Evolutionary conservation across 106 monocot species (phyloP).

Genomic region (Allium sativum): DNA sequence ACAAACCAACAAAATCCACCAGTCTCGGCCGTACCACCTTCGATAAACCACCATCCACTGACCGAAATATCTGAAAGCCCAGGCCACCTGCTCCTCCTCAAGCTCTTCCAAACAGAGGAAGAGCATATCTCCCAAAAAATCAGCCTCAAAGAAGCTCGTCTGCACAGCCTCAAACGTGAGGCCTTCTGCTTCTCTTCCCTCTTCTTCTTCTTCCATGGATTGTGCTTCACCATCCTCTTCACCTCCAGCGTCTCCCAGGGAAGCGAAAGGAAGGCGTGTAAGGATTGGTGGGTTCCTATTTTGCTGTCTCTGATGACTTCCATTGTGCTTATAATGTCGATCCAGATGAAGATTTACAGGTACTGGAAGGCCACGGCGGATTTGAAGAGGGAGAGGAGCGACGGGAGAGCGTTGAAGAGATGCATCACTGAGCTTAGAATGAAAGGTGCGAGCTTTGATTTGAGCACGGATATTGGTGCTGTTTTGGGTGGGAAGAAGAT

Average conservation of each 20-base stretch:
- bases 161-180: conserved; percentile 41
- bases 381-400: conserved; percentile 41
- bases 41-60: conserved; percentile 46
- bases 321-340: conserved; percentile 33
- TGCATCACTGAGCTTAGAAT: conserved; percentile 76
- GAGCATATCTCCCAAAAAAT: conserved; percentile 29
- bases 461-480: conserved; percentile 27
- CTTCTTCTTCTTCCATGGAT: conserved; percentile 79
- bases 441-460: conserved; percentile 80
- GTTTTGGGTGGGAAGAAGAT: conserved; percentile 21
- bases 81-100: conserved; percentile 86
- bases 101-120: conserved; percentile 77
- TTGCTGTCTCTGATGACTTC: conserved; percentile 54
- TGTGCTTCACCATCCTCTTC: conserved; percentile 70
- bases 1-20: background rate
- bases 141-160: conserved; percentile 32
- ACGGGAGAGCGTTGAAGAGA: conserved; percentile 53
- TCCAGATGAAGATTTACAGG: conserved; percentile 36
- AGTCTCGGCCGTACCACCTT: background rate
- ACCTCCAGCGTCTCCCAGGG: conserved; percentile 11
- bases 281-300: conserved; percentile 61
- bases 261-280: conserved; percentile 4
- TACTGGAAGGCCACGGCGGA: conserved; percentile 38
- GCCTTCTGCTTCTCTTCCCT: conserved; percentile 71
- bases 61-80: conserved; percentile 70